A percentile compares a stretch with the other conserved stretches of the same genome.
Conservation (phyloP, 2,329 filamentous ascomycete species). For the Verticillium klebahnii region DNA sequence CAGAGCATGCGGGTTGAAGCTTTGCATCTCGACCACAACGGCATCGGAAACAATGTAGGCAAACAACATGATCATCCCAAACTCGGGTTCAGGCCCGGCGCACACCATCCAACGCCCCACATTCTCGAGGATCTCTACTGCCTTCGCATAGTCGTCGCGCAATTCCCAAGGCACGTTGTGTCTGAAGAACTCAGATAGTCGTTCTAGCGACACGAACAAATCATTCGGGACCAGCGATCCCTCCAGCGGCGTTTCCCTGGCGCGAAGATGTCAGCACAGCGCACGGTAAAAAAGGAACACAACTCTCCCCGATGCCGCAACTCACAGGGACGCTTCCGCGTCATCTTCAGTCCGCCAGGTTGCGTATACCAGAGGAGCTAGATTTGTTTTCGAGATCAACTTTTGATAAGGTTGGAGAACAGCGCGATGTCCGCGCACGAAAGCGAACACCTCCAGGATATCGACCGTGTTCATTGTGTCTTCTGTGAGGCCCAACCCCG, state of each 20-base stretch:
- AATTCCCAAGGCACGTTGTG: background rate
- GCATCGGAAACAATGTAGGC: constrained; percentile 18
- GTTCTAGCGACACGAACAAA: background rate
- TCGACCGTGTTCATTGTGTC: background rate
- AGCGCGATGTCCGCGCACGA: background rate
- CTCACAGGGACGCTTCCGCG: background rate
- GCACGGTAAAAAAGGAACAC: too few relatives aligned
- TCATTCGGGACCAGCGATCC: background rate
- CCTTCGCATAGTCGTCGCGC: constrained; percentile 13
- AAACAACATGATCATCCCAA: constrained; percentile 18
- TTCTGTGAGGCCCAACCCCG: background rate
- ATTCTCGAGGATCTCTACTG: constrained; percentile 13
- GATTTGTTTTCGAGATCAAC: background rate
- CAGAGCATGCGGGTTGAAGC: constrained; percentile 17
- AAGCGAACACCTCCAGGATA: background rate
- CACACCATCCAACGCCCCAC: constrained; percentile 13
- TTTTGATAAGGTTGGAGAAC: background rate
- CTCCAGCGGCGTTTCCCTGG: background rate
- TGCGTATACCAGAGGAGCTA: background rate
- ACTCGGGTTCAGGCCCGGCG: constrained; percentile 17
- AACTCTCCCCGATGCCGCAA: background rate
- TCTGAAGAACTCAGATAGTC: background rate
- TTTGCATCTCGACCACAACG: constrained; percentile 19
- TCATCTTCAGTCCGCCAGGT: background rate
- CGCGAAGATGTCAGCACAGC: background rate